phyloP scores from a whole-genome alignment of 306 rosid genomes.

The Casuarina equisetifolia region DNA sequence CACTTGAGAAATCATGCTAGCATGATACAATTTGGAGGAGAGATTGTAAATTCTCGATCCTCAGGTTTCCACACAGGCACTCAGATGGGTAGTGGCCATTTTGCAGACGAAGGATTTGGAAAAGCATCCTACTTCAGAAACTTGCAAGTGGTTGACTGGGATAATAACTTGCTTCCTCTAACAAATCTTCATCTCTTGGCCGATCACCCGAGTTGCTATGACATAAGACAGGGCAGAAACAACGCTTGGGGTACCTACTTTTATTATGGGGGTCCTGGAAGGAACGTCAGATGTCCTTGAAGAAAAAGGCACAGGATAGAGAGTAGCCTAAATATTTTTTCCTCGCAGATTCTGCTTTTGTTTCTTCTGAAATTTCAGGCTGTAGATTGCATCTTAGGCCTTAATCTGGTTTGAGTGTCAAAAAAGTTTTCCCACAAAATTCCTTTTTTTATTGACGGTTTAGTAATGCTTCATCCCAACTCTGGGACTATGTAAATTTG shows the following conservation, averaged over 20 bases:
- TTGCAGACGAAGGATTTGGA: slow-evolving; percentile 85
- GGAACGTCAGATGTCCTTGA: slow-evolving; percentile 91
- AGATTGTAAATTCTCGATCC: slow-evolving; percentile 80
- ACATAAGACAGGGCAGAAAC: slow-evolving; percentile 71
- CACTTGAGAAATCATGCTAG: slow-evolving; percentile 87
- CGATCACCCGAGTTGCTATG: slow-evolving; percentile 90
- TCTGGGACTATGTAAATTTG: slow-evolving; percentile 52
- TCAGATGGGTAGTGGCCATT: slow-evolving; percentile 99
- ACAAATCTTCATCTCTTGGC: slow-evolving; percentile 73
- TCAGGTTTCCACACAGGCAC: slow-evolving; percentile 90
- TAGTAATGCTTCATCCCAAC: slow-evolving; percentile 28
- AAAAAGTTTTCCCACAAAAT: slow-evolving; percentile 31
- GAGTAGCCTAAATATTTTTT: slow-evolving; percentile 11
- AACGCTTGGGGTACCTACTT: slow-evolving; percentile 95
- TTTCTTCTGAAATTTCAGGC: slow-evolving; percentile 19
- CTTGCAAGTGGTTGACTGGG: slow-evolving; percentile 93
- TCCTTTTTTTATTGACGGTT: slow-evolving; percentile 31
- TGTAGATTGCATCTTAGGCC: slow-evolving; percentile 30
- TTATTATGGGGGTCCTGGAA: slow-evolving; percentile 99
- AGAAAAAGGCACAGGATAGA: slow-evolving; percentile 22
- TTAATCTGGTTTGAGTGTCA: slow-evolving; percentile 39
- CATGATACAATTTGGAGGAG: slow-evolving; percentile 98
- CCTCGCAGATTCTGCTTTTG: slow-evolving; percentile 4
- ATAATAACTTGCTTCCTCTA: slow-evolving; percentile 82
- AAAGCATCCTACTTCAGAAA: slow-evolving; percentile 97